Base-by-base conservation (phyloP, 2,329 filamentous ascomycete genomes). In the Trichoderma simmonsii region DNA sequence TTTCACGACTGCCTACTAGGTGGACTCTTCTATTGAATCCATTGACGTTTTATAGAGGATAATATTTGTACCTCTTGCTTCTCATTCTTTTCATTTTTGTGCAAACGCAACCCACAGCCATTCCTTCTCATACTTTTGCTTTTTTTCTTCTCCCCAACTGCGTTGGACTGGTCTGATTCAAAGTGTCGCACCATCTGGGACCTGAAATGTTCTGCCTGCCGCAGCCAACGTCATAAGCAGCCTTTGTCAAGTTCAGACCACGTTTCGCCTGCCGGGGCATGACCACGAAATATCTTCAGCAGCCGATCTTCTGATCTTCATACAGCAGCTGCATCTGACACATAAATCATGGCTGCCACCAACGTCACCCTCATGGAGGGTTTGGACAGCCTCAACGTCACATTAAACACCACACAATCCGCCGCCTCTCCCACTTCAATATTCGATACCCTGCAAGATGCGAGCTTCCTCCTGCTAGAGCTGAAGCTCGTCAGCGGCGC, bases 401-500 rank as follows among this genome's bases (percentile, higher is more conserved):
- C 79, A 6, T 14, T 75, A 26, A 76, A 77, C 65, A 70, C 72
- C 43, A 77, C 77, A 11, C 62, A 69, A 21, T 68, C 60, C 12
- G 67, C 60, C 14, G 67, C 21, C 3, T 28, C 73, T 11, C 28
- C 72, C n/a, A 76, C 77, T 66, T 76, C 77, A 6, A 74, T 79
- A n/a, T 75, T 80, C 66, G 74, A 76, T 11, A 77, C 75, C 48
- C 65, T 83, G 8, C 80, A 76, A 73, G 78, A 84, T 51, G 76
- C 78, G 32, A 82, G 84, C 71, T 82, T 85, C 71, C 76, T 88
- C 48, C 62, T 84, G 1, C 80, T 88, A 12, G 83, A 88, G 73
- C 71, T 79, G 18, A 84, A 85, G 74, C 83, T 89, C 60, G 80
- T 89, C 71, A 78, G 90, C 73, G 91, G 93, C 32, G 91, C 94